Evolutionary conservation across 495 filamentous ascomycete species (phyloP).

Genomic region (Daldinia decipiens): DNA sequence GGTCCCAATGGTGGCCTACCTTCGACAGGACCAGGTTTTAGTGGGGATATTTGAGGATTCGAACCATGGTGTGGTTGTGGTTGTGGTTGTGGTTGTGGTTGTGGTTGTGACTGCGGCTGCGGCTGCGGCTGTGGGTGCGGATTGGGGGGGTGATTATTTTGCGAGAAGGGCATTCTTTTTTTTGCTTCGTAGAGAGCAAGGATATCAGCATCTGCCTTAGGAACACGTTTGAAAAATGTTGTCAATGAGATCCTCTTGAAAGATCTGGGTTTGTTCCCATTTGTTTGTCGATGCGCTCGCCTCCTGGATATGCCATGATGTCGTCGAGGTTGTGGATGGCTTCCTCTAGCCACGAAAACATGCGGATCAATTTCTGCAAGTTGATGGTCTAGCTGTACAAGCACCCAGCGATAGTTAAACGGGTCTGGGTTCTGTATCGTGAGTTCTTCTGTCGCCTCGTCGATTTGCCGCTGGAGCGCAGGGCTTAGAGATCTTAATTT

Average conservation of each 20-base stretch:
- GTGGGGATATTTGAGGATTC: not conserved
- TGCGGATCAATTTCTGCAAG: constrained; percentile 30
- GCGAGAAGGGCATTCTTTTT: constrained; percentile 6
- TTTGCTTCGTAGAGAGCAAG: constrained; percentile 38
- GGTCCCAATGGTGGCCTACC: not conserved
- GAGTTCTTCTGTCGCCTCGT: constrained; percentile 43
- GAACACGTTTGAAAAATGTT: constrained; percentile 52
- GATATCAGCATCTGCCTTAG: constrained; percentile 44
- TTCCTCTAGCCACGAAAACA: not conserved
- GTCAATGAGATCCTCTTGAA: constrained; percentile 50
- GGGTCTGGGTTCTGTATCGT: constrained; percentile 30
- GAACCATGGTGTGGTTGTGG: constrained; percentile 7
- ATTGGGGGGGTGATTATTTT: not conserved
- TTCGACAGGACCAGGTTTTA: not conserved
- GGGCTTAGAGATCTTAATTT: constrained; percentile 47
- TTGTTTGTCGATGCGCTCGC: constrained; percentile 15
- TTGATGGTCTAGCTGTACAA: constrained; percentile 52
- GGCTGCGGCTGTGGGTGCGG: not conserved
- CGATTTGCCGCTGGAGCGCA: constrained; percentile 49
- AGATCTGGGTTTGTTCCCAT: constrained; percentile 16
- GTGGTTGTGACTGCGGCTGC: not conserved
- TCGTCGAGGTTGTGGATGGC: not conserved
- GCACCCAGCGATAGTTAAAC: constrained; percentile 39
- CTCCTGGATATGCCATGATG: not conserved
- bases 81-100: not conserved